These are phyloP conservation scores for Orobanche coerulescens DNA, from an alignment of 257 asterid species.

Conservation along the genomic window DNA sequence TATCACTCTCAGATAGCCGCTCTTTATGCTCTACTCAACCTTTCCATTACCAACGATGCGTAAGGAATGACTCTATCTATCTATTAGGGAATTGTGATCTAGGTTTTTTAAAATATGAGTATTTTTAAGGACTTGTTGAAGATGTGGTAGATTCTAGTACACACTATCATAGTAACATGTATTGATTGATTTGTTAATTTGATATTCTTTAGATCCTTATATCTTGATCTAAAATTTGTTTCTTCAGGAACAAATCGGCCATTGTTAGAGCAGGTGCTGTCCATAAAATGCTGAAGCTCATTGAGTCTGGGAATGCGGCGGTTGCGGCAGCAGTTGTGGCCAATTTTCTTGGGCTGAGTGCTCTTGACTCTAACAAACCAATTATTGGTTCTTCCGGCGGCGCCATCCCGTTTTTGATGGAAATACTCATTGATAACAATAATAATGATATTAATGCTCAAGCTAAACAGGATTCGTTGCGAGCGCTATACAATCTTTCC, in stretches of 20 bases:
- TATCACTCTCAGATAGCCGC: slow-evolving; percentile 50
- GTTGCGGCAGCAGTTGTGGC: slow-evolving; percentile 70
- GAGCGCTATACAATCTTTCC: slow-evolving; percentile 82
- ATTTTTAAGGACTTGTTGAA: too few species aligned
- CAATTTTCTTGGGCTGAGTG: slow-evolving; percentile 79
- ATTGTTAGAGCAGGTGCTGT: slow-evolving; percentile 83
- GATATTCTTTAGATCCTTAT: background rate
- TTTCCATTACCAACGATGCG: slow-evolving; percentile 63
- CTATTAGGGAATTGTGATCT: too few species aligned
- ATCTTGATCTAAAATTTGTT: slow-evolving; percentile 12
- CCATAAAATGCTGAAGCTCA: slow-evolving; percentile 70
- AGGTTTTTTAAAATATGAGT: too few species aligned
- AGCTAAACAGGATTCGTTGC: slow-evolving; percentile 53
- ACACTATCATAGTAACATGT: too few species aligned
- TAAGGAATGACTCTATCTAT: slow-evolving; percentile 19
- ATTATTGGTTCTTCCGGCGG: slow-evolving; percentile 80
- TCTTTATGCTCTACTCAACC: slow-evolving; percentile 78
- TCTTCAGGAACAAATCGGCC: slow-evolving; percentile 74
- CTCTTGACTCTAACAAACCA: slow-evolving; percentile 69
- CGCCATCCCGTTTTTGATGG: slow-evolving; percentile 55
- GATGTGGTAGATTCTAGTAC: too few species aligned
- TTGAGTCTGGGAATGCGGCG: slow-evolving; percentile 19
- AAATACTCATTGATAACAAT: too few species aligned
- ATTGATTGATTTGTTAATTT: background rate
- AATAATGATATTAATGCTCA: slow-evolving; percentile 26